Evolutionary conservation across 495 filamentous ascomycete species (phyloP).

Genomic region (Aspergillus saccharolyticus): DNA sequence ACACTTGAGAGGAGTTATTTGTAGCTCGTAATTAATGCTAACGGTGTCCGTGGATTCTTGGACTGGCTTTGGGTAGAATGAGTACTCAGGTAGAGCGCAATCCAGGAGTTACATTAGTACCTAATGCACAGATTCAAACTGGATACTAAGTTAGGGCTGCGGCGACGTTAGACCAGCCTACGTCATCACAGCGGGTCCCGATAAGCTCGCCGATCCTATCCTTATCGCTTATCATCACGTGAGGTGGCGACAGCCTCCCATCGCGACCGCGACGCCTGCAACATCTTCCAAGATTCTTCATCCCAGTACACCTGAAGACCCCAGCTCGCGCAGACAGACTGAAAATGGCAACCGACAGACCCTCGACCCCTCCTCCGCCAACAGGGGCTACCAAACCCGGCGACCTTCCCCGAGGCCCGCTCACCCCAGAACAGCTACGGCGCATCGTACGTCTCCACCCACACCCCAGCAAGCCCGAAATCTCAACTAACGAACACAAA

Average conservation of each 20-base stretch:
- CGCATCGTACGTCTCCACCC: conserved; percentile 52
- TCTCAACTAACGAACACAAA: conserved; percentile 6
- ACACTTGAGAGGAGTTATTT: no score
- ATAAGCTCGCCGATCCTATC: background rate
- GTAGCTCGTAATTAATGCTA: no score
- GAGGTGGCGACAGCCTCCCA: background rate
- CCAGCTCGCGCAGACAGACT: no score
- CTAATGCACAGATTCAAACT: no score
- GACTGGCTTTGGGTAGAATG: no score
- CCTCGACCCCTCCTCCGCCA: conserved; percentile 57
- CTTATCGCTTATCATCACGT: background rate
- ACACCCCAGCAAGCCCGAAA: background rate
- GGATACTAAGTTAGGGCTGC: no score
- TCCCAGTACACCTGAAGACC: background rate
- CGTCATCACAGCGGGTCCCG: background rate
- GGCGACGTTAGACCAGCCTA: no score
- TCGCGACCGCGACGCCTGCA: background rate
- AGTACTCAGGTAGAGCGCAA: no score
- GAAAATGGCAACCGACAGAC: conserved; percentile 37
- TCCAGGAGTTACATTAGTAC: no score
- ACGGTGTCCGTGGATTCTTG: no score
- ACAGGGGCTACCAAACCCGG: conserved; percentile 32
- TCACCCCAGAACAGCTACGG: conserved; percentile 71
- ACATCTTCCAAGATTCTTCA: background rate
- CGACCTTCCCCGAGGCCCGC: conserved; percentile 44